Conservation (phyloP, 306 rosid species). For the Cucumis melo region DNA sequence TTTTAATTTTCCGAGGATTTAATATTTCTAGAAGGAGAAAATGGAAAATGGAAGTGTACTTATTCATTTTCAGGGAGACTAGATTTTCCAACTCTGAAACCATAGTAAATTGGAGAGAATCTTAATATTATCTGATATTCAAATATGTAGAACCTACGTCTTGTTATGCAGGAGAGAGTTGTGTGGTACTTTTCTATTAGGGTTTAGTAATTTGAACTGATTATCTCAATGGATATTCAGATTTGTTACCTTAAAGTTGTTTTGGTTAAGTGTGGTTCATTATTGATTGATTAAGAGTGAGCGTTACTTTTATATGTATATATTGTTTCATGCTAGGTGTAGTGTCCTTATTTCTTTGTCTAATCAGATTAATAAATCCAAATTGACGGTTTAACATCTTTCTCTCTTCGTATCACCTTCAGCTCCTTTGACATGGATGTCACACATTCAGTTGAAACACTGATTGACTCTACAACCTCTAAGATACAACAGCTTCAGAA, state of each 20-base stretch:
- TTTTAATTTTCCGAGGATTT: not conserved
- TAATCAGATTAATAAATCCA: not conserved
- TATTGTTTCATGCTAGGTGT: not conserved
- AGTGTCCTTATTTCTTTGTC: not conserved
- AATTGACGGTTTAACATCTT: not conserved
- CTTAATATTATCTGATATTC: not conserved
- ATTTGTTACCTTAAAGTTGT: not conserved
- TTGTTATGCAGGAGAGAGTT: not conserved
- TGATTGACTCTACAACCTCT: slow-evolving; percentile 74
- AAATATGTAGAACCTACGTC: not conserved
- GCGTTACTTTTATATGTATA: not conserved
- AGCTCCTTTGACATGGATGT: slow-evolving; percentile 76
- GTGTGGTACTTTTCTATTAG: not conserved
- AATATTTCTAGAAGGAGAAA: not conserved
- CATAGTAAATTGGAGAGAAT: not conserved
- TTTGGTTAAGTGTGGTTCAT: not conserved
- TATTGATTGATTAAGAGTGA: not conserved
- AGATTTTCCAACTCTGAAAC: not conserved
- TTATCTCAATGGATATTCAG: not conserved
- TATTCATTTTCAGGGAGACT: not conserved
- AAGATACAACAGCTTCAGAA: slow-evolving; percentile 94
- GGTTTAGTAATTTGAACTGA: not conserved
- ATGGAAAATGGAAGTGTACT: not conserved
- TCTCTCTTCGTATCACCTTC: slow-evolving; percentile 12
- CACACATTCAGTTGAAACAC: slow-evolving; percentile 46